Evolutionary conservation across 768 basidiomycete species (phyloP).

Genomic region (Lactarius indigo): DNA sequence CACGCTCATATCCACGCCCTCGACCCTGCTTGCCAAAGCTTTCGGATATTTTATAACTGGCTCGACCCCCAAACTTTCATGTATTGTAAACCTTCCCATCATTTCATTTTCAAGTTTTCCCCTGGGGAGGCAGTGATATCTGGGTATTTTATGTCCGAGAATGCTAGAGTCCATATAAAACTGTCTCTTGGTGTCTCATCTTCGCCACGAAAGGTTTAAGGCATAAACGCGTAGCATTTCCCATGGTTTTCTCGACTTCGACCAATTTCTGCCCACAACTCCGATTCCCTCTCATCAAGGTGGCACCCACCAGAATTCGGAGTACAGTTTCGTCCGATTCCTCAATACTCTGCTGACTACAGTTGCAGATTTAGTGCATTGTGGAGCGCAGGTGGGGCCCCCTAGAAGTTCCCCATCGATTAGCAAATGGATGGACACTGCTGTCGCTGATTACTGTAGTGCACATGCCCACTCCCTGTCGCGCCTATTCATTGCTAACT

Average conservation of each 20-base stretch:
- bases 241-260: too few relatives aligned
- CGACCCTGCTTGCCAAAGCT: too few relatives aligned
- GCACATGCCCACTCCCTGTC: conserved; percentile 42
- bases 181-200: neutral
- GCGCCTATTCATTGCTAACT: conserved; percentile 43
- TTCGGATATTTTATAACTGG: too few relatives aligned
- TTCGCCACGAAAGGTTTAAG: neutral
- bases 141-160: neutral
- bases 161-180: too few relatives aligned
- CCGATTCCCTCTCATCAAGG: too few relatives aligned
- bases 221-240: neutral
- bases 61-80: too few relatives aligned
- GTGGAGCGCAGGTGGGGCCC: conserved; percentile 30
- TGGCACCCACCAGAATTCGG: neutral
- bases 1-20: too few relatives aligned
- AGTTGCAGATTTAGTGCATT: conserved; percentile 27
- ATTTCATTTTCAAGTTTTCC: too few relatives aligned
- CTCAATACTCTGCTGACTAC: neutral
- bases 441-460: neutral
- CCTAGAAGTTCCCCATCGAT: conserved; percentile 47
- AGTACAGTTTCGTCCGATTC: neutral
- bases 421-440: neutral
- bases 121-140: neutral
- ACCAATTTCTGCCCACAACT: too few relatives aligned
- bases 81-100: too few relatives aligned